Evolutionary conservation across 768 basidiomycete genomes (phyloP).

Genomic region (Tephrocybe sp.): DNA sequence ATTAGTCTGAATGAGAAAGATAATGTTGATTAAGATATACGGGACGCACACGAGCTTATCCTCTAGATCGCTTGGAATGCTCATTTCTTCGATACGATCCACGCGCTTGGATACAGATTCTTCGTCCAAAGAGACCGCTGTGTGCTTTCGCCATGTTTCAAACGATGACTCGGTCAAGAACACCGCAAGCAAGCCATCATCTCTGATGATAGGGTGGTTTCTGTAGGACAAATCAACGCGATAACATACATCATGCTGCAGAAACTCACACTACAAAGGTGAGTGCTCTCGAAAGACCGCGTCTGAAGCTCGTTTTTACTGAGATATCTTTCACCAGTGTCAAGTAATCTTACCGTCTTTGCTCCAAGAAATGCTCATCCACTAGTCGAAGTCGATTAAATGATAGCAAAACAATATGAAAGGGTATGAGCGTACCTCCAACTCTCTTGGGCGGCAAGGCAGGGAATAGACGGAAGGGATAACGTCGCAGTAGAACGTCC

Average conservation of each 20-base stretch:
- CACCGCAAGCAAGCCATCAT: conserved; percentile 78
- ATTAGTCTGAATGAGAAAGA: conserved; percentile 13
- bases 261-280: conserved; percentile 69
- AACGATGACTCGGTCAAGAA: conserved; percentile 86
- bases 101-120: conserved; percentile 81
- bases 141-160: conserved; percentile 84
- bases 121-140: conserved; percentile 78
- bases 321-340: background rate
- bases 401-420: conserved; percentile 4
- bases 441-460: conserved; percentile 90
- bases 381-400: conserved; percentile 41
- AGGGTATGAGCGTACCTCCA: conserved; percentile 61
- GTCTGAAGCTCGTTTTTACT: conserved; percentile 40
- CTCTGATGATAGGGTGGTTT: conserved; percentile 90
- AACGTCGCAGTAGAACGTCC: conserved; percentile 82
- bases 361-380: conserved; percentile 90
- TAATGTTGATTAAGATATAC: background rate
- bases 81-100: conserved; percentile 85
- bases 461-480: conserved; percentile 92
- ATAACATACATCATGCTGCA: background rate
- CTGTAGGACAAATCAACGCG: conserved; percentile 32
- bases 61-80: conserved; percentile 89
- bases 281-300: conserved; percentile 78
- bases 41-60: conserved; percentile 75
- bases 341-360: conserved; percentile 58